Conservation (phyloP, 768 basidiomycete genomes). For the Collybia sp. region DNA sequence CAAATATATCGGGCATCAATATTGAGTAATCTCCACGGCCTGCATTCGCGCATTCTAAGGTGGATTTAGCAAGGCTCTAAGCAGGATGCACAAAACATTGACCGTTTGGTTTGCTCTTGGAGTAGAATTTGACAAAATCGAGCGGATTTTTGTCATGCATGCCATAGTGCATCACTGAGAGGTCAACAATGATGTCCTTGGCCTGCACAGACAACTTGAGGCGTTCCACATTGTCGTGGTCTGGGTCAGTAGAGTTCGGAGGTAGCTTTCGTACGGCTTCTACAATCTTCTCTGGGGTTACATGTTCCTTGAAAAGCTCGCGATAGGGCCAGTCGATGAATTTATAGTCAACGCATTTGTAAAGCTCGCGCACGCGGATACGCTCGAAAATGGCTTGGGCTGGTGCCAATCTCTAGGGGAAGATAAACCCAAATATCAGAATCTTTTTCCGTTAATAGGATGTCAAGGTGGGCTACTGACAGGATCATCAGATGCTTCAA, state of each 20-base stretch:
- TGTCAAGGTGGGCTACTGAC: conserved; percentile 27
- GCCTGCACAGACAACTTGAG: conserved; percentile 28
- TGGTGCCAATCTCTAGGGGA: conserved; percentile 49
- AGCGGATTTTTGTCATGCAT: conserved; percentile 69
- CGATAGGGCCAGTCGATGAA: conserved; percentile 36
- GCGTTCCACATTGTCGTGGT: conserved; percentile 16
- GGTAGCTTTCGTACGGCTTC: conserved; percentile 26
- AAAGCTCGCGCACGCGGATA: conserved; percentile 60
- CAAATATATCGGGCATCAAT: conserved; percentile 61
- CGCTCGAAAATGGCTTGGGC: conserved; percentile 61
- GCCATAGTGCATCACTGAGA: conserved; percentile 70
- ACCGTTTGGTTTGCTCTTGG: conserved; percentile 60
- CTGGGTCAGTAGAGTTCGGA: conserved; percentile 8
- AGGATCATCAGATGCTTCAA: conserved; percentile 49
- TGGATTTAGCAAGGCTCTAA: not conserved
- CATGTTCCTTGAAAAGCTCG: conserved; percentile 26
- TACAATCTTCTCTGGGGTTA: conserved; percentile 41
- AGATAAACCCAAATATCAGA: conserved; percentile 1
- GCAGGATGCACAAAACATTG: conserved; percentile 10
- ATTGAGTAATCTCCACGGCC: conserved; percentile 57
- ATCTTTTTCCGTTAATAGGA: not conserved
- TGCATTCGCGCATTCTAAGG: conserved; percentile 38
- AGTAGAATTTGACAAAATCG: conserved; percentile 67
- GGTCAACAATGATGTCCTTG: conserved; percentile 59
- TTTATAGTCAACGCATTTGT: conserved; percentile 66